These are phyloP conservation scores for Aristolochia contorta DNA, from an alignment of 164 flowering plant genomes.

Conservation along the genomic window DNA sequence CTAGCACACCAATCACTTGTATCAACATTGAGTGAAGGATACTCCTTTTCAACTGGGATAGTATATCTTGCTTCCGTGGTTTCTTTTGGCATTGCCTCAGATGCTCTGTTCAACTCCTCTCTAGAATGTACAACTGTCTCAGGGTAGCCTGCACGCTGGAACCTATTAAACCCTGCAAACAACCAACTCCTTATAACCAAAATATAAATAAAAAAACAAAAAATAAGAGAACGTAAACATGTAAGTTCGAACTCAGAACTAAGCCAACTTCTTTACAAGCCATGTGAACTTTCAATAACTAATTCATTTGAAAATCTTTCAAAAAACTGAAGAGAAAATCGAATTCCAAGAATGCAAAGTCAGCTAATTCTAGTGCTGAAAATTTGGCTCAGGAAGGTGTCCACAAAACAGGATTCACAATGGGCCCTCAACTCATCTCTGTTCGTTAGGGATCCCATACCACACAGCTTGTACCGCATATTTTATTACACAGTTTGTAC, in stretches of 20 bases:
- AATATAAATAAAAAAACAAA: no score
- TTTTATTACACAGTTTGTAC: no score
- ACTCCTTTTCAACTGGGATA: slow-evolving; percentile 29
- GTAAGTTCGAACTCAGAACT: no score
- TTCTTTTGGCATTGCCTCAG: slow-evolving; percentile 30
- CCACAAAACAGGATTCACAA: no score
- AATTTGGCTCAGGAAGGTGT: no score
- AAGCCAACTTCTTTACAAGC: no score
- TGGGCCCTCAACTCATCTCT: no score
- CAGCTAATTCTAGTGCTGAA: no score
- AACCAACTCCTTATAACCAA: background rate
- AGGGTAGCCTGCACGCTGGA: slow-evolving; percentile 6
- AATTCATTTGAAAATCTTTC: no score
- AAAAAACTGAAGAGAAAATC: background rate
- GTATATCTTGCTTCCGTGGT: slow-evolving; percentile 26
- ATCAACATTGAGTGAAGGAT: slow-evolving; percentile 22
- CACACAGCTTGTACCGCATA: no score
- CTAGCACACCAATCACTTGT: slow-evolving; percentile 53
- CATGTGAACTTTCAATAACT: no score
- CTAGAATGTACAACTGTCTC: slow-evolving; percentile 24
- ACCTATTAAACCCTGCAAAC: slow-evolving; percentile 30
- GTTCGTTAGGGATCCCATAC: no score
- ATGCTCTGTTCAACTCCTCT: slow-evolving; percentile 17
- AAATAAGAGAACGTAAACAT: background rate
- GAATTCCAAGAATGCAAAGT: background rate